These are phyloP conservation scores for Saccharomyces hybrid DNA, from an alignment of 1,139 yeast genomes.

Conservation along the genomic window DNA sequence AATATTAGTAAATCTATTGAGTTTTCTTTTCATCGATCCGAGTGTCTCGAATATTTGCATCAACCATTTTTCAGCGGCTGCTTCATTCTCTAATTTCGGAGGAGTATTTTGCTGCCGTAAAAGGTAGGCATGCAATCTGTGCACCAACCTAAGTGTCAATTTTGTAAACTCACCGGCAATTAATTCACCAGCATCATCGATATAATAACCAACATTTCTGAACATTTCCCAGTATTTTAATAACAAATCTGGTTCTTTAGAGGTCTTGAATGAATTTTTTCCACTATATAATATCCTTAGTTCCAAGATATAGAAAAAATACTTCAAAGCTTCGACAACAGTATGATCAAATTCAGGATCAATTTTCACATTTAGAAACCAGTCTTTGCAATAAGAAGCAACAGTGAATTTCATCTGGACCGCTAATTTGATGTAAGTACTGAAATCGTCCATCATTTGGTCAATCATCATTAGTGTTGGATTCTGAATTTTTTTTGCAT, in stretches of 20 bases:
- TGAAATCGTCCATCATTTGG: conserved; percentile 84
- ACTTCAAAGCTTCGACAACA: conserved; percentile 66
- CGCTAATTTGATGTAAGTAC: conserved; percentile 68
- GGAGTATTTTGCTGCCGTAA: conserved; percentile 66
- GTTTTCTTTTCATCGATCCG: conserved; percentile 77
- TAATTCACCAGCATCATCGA: conserved; percentile 79
- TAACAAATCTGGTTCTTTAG: conserved; percentile 85
- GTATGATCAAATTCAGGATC: conserved; percentile 66
- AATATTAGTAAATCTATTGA: conserved; percentile 67
- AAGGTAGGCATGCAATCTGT: conserved; percentile 62
- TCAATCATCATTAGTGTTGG: conserved; percentile 96
- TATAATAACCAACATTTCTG: conserved; percentile 61
- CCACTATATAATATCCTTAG: conserved; percentile 75
- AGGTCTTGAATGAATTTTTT: conserved; percentile 65
- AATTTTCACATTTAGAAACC: conserved; percentile 65
- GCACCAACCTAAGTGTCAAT: conserved; percentile 58
- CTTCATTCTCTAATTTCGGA: conserved; percentile 40
- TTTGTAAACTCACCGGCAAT: conserved; percentile 71
- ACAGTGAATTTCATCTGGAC: conserved; percentile 67
- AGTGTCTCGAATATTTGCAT: conserved; percentile 76
- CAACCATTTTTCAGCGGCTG: conserved; percentile 73
- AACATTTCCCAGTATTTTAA: conserved; percentile 72
- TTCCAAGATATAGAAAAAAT: conserved; percentile 62
- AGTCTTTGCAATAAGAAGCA: conserved; percentile 63
- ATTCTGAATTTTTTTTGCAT: conserved; percentile 70